A percentile compares a stretch with the other conserved stretches of the same genome.
Conservation (phyloP, 2,329 filamentous ascomycete species). For the Colletotrichum sp. region DNA sequence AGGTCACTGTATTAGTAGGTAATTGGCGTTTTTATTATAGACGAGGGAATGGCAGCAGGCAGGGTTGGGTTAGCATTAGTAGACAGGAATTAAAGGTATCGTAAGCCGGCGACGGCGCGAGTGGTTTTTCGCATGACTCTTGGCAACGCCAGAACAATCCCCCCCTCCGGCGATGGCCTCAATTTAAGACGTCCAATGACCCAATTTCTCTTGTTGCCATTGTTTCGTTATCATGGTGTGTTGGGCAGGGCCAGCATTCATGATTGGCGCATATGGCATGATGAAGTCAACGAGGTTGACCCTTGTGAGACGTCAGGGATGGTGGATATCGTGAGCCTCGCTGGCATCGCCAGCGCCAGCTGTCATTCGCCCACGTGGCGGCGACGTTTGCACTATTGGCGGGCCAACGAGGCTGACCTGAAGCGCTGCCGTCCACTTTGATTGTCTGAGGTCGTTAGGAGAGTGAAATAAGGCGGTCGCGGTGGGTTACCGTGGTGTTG, state of each 20-base stretch:
- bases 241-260: neutral
- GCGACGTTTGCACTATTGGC: neutral
- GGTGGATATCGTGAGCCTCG: neutral
- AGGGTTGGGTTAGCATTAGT: neutral
- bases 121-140: neutral
- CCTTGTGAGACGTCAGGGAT: neutral
- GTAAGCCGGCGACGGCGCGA: neutral
- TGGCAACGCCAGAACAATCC: neutral
- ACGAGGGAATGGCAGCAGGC: neutral
- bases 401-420: neutral
- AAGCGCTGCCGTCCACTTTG: neutral
- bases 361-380: conserved; percentile 3
- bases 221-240: neutral
- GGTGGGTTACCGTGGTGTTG: neutral
- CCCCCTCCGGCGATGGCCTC: neutral
- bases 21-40: neutral
- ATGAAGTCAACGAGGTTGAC: conserved; percentile 3
- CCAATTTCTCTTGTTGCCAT: neutral
- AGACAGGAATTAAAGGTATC: neutral
- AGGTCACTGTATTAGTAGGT: neutral
- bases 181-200: neutral
- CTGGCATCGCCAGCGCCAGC: neutral
- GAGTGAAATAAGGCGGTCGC: neutral
- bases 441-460: neutral
- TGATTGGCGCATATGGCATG: neutral